Evolutionary conservation across 768 basidiomycete genomes (phyloP).

Genomic region (Boletus bicolor): DNA sequence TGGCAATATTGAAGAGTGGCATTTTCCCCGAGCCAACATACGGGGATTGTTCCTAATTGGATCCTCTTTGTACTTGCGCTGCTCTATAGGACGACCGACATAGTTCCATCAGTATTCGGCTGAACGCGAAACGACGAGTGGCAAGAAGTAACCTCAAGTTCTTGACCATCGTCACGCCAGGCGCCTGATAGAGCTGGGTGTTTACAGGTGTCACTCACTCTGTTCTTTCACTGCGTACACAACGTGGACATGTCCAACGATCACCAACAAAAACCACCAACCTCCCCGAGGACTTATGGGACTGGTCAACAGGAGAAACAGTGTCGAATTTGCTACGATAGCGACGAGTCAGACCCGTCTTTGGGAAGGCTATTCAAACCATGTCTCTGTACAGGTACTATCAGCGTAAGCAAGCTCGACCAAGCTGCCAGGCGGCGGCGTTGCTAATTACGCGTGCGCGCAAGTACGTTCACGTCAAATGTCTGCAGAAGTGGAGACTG

Average conservation of each 20-base stretch:
- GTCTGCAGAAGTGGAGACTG: conserved; percentile 73
- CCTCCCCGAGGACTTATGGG: conserved; percentile 5
- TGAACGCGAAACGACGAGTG: conserved; percentile 1
- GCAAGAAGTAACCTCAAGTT: neutral
- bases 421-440: conserved; percentile 4
- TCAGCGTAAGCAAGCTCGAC: conserved; percentile 46
- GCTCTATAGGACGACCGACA: neutral
- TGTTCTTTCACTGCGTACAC: neutral
- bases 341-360: conserved; percentile 52
- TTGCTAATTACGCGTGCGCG: conserved; percentile 20
- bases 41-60: conserved; percentile 7
- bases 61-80: conserved; percentile 4
- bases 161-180: neutral
- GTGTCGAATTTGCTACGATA: conserved; percentile 83
- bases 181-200: neutral
- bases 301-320: conserved; percentile 50
- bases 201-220: neutral
- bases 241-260: conserved; percentile 19
- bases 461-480: conserved; percentile 78
- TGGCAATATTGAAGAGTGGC: neutral
- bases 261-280: conserved; percentile 6
- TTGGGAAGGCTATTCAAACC: conserved; percentile 81
- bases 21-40: conserved; percentile 1
- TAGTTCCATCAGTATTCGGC: neutral
- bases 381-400: conserved; percentile 65